Evolutionary conservation across 73 alveolate species (phyloP).

Genomic region (Blepharisma stoltei): DNA sequence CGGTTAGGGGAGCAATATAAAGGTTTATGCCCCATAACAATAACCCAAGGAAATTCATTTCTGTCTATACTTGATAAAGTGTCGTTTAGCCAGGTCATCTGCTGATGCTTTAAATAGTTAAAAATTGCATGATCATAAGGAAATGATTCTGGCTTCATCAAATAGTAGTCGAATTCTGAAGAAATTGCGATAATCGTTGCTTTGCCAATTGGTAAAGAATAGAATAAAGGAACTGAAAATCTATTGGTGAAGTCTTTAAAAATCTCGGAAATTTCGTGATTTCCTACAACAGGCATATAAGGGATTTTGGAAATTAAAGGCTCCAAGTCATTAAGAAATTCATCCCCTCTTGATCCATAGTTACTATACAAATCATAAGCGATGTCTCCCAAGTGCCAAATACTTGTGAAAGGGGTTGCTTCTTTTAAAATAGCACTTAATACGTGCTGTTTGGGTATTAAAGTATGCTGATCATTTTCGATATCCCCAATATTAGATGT

Average conservation of each 20-base stretch:
- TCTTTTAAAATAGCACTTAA: background rate
- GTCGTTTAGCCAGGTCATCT: background rate
- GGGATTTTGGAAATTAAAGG: background rate
- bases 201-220: background rate
- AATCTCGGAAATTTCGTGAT: background rate
- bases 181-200: constrained; percentile 12
- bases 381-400: constrained; percentile 26
- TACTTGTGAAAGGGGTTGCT: background rate
- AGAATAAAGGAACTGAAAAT: background rate
- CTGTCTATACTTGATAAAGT: background rate
- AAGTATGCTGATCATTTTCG: constrained; percentile 1
- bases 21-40: constrained; percentile 21
- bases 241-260: background rate
- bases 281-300: constrained; percentile 15
- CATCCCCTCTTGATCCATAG: background rate
- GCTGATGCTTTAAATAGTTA: background rate
- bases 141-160: constrained; percentile 4
- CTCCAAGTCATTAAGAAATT: constrained; percentile 1
- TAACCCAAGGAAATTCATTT: background rate
- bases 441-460: background rate
- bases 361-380: constrained; percentile 19
- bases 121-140: background rate
- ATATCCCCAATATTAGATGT: constrained; percentile 10
- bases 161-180: constrained; percentile 3
- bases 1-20: background rate